A percentile compares a stretch with the other conserved stretches of the same genome.
These are phyloP conservation scores for Trichoderma sp. DNA, from an alignment of 2,329 filamentous ascomycete genomes.

Conservation along the genomic window DNA sequence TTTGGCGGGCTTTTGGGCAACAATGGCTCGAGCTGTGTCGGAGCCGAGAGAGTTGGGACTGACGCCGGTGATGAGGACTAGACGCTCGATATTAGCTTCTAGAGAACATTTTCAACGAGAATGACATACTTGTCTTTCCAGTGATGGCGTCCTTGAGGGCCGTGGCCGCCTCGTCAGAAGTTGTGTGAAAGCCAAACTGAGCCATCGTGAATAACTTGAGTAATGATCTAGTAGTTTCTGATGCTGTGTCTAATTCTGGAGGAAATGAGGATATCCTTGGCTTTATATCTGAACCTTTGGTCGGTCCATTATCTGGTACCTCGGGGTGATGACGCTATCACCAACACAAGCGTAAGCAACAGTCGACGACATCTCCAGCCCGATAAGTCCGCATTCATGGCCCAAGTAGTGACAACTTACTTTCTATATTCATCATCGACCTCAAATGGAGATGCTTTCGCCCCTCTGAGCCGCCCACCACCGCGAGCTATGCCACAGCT, in stretches of 20 bases:
- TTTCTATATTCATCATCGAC: background rate
- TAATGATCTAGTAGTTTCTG: background rate
- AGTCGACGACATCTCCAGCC: background rate
- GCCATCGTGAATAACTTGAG: background rate
- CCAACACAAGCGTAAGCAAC: constrained; percentile 4
- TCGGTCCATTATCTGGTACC: background rate
- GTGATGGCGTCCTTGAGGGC: constrained; percentile 3
- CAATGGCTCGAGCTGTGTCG: constrained; percentile 43
- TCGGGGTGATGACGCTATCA: constrained; percentile 2
- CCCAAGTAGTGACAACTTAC: no score
- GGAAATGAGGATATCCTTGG: no score
- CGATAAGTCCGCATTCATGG: background rate
- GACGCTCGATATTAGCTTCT: background rate
- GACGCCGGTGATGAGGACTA: constrained; percentile 45
- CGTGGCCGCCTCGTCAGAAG: constrained; percentile 1
- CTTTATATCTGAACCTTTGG: background rate
- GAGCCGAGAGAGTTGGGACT: constrained; percentile 45
- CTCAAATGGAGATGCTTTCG: constrained; percentile 3
- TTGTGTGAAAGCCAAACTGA: constrained; percentile 10
- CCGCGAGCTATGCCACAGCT: constrained; percentile 15
- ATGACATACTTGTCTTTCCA: background rate
- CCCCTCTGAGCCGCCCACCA: constrained; percentile 13
- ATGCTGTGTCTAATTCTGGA: no score
- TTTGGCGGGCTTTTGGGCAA: constrained; percentile 41
- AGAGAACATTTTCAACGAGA: background rate